These are phyloP conservation scores for Elsinoe australis DNA, from an alignment of 2,329 filamentous ascomycete species.

Conservation along the genomic window DNA sequence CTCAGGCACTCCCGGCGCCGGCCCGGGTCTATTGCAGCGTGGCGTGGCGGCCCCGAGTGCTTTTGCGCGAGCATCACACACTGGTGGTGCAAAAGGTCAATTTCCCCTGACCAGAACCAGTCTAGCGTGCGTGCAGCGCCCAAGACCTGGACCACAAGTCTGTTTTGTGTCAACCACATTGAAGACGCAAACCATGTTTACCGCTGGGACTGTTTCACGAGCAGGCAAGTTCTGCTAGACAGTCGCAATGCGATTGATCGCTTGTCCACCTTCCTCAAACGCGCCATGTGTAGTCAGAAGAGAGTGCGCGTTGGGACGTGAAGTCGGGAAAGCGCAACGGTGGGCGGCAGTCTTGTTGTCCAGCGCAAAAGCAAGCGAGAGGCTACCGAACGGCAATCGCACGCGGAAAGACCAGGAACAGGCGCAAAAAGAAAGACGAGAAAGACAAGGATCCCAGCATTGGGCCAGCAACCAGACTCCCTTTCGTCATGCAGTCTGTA, in stretches of 20 bases:
- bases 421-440: conserved; percentile 6
- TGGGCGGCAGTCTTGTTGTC: background rate
- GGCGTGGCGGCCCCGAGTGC: background rate
- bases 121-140: conserved; percentile 8
- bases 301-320: conserved; percentile 4
- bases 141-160: conserved; percentile 4
- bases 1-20: conserved; percentile 13
- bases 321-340: conserved; percentile 13
- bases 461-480: conserved; percentile 10
- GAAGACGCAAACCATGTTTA: conserved; percentile 2
- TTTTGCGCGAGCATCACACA: conserved; percentile 7
- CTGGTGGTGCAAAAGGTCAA: conserved; percentile 13
- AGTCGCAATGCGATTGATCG: conserved; percentile 4
- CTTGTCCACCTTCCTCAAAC: background rate
- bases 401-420: conserved; percentile 6
- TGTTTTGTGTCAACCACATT: background rate
- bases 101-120: conserved; percentile 16
- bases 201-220: conserved; percentile 9
- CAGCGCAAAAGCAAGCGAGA: background rate
- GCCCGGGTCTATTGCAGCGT: background rate
- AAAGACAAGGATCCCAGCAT: conserved; percentile 7
- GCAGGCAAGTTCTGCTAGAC: conserved; percentile 8
- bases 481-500: conserved; percentile 1
- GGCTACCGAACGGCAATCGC: background rate
- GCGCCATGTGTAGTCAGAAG: background rate